These are phyloP conservation scores for Telopea speciosissima DNA, from an alignment of 177 flowering plant species.

Conservation along the genomic window DNA sequence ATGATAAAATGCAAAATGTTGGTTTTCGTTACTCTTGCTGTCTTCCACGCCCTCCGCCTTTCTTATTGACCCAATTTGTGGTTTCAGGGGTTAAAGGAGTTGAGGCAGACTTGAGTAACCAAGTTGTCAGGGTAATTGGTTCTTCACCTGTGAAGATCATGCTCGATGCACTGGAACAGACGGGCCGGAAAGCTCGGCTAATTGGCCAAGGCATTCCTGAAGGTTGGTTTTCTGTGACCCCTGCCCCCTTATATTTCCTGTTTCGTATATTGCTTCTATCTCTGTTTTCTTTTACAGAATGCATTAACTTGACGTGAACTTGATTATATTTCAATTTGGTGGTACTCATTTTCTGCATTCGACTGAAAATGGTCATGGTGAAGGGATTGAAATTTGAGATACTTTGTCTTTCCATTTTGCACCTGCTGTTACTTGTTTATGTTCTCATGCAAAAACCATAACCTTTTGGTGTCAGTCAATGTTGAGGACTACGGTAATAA, in stretches of 20 bases:
- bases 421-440: no score
- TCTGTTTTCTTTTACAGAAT: no score
- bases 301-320: neutral
- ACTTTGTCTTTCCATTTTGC: no score
- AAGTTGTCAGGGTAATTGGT: slow-evolving; percentile 83
- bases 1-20: neutral
- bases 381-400: no score
- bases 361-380: no score
- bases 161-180: slow-evolving; percentile 83
- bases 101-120: slow-evolving; percentile 78
- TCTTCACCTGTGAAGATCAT: slow-evolving; percentile 67
- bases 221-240: slow-evolving; percentile 15
- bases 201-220: slow-evolving; percentile 64
- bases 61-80: neutral
- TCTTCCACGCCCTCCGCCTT: neutral
- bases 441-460: no score
- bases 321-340: neutral
- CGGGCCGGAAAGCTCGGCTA: slow-evolving; percentile 77
- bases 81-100: slow-evolving; percentile 67
- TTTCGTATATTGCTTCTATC: neutral
- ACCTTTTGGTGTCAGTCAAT: no score
- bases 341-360: no score
- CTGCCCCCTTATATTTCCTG: neutral
- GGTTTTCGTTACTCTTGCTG: neutral
- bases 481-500: no score